A percentile compares a stretch with the other conserved stretches of the same genome.
Evolutionary conservation across 164 flowering plant genomes (phyloP).

Genomic region (Magnolia officinalis): DNA sequence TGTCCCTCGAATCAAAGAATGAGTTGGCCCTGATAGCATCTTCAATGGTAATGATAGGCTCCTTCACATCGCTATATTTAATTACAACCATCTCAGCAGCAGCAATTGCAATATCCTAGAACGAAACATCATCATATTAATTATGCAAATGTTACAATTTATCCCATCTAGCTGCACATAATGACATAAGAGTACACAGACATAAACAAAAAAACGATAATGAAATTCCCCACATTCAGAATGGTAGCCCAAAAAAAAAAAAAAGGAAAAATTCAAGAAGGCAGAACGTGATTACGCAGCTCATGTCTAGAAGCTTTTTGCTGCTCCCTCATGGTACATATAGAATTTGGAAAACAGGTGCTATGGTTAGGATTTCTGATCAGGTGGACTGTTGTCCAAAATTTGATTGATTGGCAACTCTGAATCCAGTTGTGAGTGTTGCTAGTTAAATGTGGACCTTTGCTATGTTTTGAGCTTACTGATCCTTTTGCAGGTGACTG

Average conservation of each 20-base stretch:
- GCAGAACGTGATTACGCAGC: not conserved
- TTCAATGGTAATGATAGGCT: slow-evolving; percentile 6
- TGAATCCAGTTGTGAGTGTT: not conserved
- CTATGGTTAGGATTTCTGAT: no score
- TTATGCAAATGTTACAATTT: not conserved
- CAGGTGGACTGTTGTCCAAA: not conserved
- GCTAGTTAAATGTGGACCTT: not conserved
- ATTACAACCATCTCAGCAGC: slow-evolving; percentile 12
- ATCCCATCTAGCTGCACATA: not conserved
- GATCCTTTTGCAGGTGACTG: not conserved
- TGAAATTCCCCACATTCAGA: not conserved
- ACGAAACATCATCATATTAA: not conserved
- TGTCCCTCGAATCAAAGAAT: slow-evolving; percentile 5
- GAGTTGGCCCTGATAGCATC: slow-evolving; percentile 11
- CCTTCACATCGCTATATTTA: slow-evolving; percentile 2
- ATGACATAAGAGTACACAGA: not conserved
- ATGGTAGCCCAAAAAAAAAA: not conserved
- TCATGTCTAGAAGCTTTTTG: no score
- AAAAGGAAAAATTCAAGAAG: not conserved
- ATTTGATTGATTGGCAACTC: not conserved
- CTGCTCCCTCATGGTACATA: no score
- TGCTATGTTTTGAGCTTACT: not conserved
- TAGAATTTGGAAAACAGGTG: no score
- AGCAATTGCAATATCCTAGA: slow-evolving; percentile 3
- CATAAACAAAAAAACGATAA: not conserved